phyloP scores from a whole-genome alignment of 164 flowering plant species.

The Vitis rotundifolia region DNA sequence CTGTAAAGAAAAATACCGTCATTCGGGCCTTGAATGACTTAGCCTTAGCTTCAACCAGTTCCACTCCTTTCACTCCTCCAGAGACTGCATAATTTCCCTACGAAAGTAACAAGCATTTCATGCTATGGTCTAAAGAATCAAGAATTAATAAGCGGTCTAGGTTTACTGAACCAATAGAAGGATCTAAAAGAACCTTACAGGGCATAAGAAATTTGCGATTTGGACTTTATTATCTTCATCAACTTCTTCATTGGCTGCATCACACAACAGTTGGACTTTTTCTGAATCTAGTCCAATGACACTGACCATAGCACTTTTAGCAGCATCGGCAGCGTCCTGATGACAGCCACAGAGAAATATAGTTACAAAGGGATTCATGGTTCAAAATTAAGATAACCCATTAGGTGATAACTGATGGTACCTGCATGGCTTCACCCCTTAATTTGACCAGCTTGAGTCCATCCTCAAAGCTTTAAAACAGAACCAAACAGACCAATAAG shows the following conservation, averaged over 20 bases:
- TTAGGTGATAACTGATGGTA: slow-evolving; percentile 14
- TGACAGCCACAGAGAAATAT: slow-evolving; percentile 10
- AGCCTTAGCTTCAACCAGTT: slow-evolving; percentile 95
- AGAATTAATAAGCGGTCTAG: neutral
- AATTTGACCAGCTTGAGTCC: slow-evolving; percentile 96
- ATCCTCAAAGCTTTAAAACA: slow-evolving; percentile 79
- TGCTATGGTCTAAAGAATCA: neutral
- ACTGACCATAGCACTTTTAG: slow-evolving; percentile 95
- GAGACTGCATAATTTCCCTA: slow-evolving; percentile 99
- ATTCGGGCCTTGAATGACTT: slow-evolving; percentile 97
- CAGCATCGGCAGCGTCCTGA: slow-evolving; percentile 98
- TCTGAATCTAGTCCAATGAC: slow-evolving; percentile 89
- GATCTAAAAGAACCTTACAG: slow-evolving; percentile 49
- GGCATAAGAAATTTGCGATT: slow-evolving; percentile 91
- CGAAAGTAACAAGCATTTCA: slow-evolving; percentile 5
- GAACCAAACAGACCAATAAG: slow-evolving; percentile 9
- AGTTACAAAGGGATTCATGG: neutral
- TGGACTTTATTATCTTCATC: slow-evolving; percentile 83
- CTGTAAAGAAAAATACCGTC: slow-evolving; percentile 54
- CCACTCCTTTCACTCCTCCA: slow-evolving; percentile 91
- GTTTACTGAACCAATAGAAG: neutral
- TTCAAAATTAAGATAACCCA: neutral
- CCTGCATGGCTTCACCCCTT: slow-evolving; percentile 99
- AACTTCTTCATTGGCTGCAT: slow-evolving; percentile 96
- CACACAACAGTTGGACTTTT: slow-evolving; percentile 89